Conservation (phyloP, 2,329 filamentous ascomycete genomes). For the Pestalotiopsis sp. region DNA sequence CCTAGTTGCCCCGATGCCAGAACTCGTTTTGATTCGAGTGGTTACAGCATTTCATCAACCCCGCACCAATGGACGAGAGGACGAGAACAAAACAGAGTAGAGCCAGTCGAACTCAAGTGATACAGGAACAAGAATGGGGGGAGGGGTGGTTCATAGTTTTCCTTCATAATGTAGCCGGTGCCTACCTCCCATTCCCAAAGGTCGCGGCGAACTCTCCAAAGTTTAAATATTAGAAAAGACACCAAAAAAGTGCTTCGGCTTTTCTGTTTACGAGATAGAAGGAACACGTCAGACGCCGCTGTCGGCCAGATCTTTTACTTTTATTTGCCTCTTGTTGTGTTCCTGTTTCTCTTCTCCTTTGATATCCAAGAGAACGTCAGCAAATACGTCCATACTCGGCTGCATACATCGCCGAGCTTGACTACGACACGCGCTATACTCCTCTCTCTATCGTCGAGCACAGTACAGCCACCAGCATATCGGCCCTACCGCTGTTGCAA, state of each 20-base stretch:
- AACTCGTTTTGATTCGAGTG: background rate
- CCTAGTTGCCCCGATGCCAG: background rate
- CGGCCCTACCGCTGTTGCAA: background rate
- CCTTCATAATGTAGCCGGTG: conserved; percentile 1
- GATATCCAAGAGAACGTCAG: background rate
- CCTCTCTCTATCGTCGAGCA: background rate
- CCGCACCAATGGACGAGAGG: conserved; percentile 7
- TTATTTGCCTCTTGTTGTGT: background rate
- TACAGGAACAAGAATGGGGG: background rate
- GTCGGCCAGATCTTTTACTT: background rate
- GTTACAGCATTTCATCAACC: background rate
- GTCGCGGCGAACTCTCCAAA: background rate
- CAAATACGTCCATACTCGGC: background rate
- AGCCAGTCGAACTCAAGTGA: background rate
- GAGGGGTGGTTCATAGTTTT: background rate
- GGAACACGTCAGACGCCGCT: background rate
- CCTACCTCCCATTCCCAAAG: background rate
- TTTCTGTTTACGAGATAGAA: background rate
- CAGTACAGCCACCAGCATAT: background rate
- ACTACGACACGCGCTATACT: background rate
- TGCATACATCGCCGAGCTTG: background rate
- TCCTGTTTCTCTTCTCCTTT: background rate
- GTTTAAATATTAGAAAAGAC: background rate
- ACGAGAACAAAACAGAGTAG: background rate
- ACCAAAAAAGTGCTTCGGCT: background rate